A percentile compares a stretch with the other conserved stretches of the same genome.
These are phyloP conservation scores for Nothophytophthora sp. DNA, from an alignment of 352 stramenopile species.

Conservation along the genomic window DNA sequence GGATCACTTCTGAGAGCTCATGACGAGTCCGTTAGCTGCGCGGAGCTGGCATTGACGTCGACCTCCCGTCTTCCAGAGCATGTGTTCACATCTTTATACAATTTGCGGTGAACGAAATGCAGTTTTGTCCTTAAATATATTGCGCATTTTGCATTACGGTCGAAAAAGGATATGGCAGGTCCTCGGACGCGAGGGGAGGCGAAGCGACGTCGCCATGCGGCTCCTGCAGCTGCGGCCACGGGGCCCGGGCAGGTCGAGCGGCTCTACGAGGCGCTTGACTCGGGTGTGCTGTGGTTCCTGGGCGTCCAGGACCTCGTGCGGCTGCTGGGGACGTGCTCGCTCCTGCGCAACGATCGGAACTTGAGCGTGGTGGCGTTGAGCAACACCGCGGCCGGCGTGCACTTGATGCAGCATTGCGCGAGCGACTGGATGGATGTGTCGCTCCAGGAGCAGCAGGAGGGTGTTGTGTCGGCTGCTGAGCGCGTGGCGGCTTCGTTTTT, in stretches of 20 bases:
- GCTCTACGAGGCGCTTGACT: slow-evolving; percentile 23
- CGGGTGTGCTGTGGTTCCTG: slow-evolving; percentile 29
- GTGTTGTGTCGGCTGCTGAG: not conserved
- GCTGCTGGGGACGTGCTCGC: slow-evolving; percentile 28
- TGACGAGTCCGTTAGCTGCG: too few species aligned
- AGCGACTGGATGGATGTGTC: slow-evolving; percentile 35
- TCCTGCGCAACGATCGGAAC: slow-evolving; percentile 22
- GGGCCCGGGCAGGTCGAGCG: slow-evolving; percentile 12
- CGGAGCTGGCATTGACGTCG: too few species aligned
- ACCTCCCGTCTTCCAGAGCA: too few species aligned
- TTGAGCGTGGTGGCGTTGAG: slow-evolving; percentile 28
- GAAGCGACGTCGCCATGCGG: slow-evolving; percentile 20
- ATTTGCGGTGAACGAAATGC: not conserved
- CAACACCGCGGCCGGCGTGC: slow-evolving; percentile 21
- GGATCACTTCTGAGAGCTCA: too few species aligned
- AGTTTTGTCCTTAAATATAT: not conserved
- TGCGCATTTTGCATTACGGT: not conserved
- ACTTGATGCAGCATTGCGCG: slow-evolving; percentile 33
- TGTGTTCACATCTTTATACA: too few species aligned
- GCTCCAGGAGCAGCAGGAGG: slow-evolving; percentile 14
- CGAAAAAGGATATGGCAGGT: not conserved
- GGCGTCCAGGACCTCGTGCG: slow-evolving; percentile 22
- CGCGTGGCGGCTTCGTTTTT: slow-evolving; percentile 10
- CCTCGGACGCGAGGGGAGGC: slow-evolving; percentile 19
- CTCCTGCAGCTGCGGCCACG: not conserved